Evolutionary conservation across 148 eudicot species (phyloP).

Genomic region (Silene conica): DNA sequence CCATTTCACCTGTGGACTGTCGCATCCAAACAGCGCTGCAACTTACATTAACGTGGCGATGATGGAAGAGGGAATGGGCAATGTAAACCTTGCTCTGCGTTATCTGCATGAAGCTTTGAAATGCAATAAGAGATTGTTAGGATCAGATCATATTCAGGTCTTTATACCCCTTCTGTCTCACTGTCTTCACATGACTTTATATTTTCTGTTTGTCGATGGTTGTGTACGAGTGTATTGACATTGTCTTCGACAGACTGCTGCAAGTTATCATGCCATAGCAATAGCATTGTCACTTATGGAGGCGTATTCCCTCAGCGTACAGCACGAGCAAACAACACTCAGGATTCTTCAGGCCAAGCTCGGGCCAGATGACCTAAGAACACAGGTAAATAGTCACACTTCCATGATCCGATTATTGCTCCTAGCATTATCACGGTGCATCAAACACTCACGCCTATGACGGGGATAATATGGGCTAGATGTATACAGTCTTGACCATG

Average conservation of each 20-base stretch:
- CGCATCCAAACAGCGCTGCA: constrained; percentile 99
- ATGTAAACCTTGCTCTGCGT: constrained; percentile 90
- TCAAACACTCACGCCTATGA: too few relatives aligned
- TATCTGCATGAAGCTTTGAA: constrained; percentile 99
- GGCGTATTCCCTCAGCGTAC: constrained; percentile 95
- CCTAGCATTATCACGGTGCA: not conserved
- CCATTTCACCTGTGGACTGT: constrained; percentile 91
- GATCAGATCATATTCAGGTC: constrained; percentile 99
- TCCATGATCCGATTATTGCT: not conserved
- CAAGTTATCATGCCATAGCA: constrained; percentile 99
- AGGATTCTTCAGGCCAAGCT: constrained; percentile 94
- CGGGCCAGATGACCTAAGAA: constrained; percentile 91
- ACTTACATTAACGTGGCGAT: constrained; percentile 96
- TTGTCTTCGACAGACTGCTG: constrained; percentile 73
- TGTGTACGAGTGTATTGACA: not conserved
- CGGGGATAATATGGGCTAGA: too few relatives aligned
- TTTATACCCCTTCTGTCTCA: constrained; percentile 20
- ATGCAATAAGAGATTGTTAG: constrained; percentile 85
- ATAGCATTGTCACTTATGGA: constrained; percentile 99
- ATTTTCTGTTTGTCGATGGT: too few relatives aligned
- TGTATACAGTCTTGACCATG: not conserved
- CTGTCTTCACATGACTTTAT: not conserved
- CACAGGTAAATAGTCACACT: constrained; percentile 57
- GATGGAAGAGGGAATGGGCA: constrained; percentile 99
- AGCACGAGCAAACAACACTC: constrained; percentile 95